These are phyloP conservation scores for Populus davidiana DNA, from an alignment of 345 rosid species.

Conservation along the genomic window DNA sequence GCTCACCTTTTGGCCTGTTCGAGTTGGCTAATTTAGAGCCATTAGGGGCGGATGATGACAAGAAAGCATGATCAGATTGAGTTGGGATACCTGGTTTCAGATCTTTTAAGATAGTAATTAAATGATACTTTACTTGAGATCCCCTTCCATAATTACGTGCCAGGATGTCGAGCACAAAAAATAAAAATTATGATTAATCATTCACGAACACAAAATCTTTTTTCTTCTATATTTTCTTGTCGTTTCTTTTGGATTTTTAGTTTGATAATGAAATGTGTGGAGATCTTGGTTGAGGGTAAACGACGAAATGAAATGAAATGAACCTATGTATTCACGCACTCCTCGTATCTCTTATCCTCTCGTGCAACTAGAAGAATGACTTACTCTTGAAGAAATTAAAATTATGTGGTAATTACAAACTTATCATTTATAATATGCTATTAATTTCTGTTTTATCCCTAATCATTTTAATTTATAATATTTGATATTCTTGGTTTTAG, in stretches of 20 bases:
- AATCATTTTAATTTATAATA: too few species aligned
- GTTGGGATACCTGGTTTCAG: slow-evolving; percentile 25
- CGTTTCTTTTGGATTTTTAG: slow-evolving; percentile 33
- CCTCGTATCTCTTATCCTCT: slow-evolving; percentile 34
- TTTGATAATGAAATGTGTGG: slow-evolving; percentile 24
- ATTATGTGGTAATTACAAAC: too few species aligned
- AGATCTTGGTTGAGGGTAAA: slow-evolving; percentile 14
- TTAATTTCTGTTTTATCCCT: too few species aligned
- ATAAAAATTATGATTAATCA: slow-evolving; percentile 6
- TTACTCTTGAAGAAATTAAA: not conserved
- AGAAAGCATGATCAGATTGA: slow-evolving; percentile 28
- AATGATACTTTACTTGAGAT: slow-evolving; percentile 21
- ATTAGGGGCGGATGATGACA: slow-evolving; percentile 12
- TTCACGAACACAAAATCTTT: slow-evolving; percentile 23
- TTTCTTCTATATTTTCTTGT: slow-evolving; percentile 40
- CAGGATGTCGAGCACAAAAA: slow-evolving; percentile 34
- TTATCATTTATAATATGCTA: too few species aligned
- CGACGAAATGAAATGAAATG: slow-evolving; percentile 19
- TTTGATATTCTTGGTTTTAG: too few species aligned
- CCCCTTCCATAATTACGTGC: slow-evolving; percentile 44
- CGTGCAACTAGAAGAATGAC: not conserved
- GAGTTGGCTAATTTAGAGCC: slow-evolving; percentile 17
- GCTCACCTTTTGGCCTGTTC: slow-evolving; percentile 10
- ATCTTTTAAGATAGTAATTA: slow-evolving; percentile 16
- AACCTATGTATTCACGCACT: not conserved